These are phyloP conservation scores for Psilocybe sp. DNA, from an alignment of 768 basidiomycete genomes.

Conservation along the genomic window DNA sequence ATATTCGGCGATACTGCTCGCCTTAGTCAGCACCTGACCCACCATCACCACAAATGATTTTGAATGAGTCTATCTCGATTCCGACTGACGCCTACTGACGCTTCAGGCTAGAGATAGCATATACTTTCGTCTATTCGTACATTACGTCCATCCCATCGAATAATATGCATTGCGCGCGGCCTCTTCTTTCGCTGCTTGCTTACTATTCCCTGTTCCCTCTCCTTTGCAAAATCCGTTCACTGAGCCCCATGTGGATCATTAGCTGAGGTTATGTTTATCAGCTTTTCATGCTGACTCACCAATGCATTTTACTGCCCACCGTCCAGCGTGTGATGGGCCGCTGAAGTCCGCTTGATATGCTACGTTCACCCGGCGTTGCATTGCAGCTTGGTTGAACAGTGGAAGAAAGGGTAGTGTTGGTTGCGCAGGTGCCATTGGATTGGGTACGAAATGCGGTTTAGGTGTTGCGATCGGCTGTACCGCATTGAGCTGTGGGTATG, in stretches of 20 bases:
- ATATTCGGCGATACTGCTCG: constrained; percentile 10
- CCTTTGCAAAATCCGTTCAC: constrained; percentile 74
- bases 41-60: constrained; percentile 6
- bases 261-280: constrained; percentile 4
- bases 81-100: not conserved
- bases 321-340: constrained; percentile 67
- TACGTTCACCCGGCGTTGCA: constrained; percentile 60
- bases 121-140: constrained; percentile 10
- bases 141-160: constrained; percentile 63
- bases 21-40: constrained; percentile 22
- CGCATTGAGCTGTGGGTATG: constrained; percentile 21
- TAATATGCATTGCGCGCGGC: constrained; percentile 71
- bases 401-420: constrained; percentile 64
- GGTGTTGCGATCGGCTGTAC: constrained; percentile 8
- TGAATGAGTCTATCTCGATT: not conserved
- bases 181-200: constrained; percentile 77
- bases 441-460: constrained; percentile 17
- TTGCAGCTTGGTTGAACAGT: constrained; percentile 71
- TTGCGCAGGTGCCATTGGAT: constrained; percentile 68
- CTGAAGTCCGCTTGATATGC: constrained; percentile 58
- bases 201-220: constrained; percentile 59
- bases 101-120: constrained; percentile 2
- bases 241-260: constrained; percentile 20
- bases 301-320: constrained; percentile 65
- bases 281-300: constrained; percentile 37